phyloP scores from a whole-genome alignment of 1,284 basidiomycete species.

The Fomitiporia mediterranea region DNA sequence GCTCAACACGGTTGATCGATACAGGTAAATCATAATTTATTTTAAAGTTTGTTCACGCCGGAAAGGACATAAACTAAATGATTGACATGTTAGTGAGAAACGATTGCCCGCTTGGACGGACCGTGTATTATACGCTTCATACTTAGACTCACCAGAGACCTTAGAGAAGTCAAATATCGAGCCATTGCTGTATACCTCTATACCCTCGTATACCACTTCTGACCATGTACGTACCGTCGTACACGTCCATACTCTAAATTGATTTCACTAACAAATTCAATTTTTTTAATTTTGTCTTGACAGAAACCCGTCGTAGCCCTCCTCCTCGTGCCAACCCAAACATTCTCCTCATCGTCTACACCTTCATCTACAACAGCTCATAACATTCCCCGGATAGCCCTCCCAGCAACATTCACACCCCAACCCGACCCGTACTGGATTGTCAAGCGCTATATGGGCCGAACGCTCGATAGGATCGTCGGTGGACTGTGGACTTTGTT shows the following conservation, averaged over 20 bases:
- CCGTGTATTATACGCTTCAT: slow-evolving; percentile 82
- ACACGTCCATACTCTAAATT: not conserved
- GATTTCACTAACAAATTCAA: not conserved
- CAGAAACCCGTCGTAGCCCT: slow-evolving; percentile 71
- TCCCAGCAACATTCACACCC: slow-evolving; percentile 44
- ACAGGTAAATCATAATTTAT: slow-evolving; percentile 49
- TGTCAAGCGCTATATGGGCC: slow-evolving; percentile 60
- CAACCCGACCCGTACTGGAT: slow-evolving; percentile 46
- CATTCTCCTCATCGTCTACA: slow-evolving; percentile 26
- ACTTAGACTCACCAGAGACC: slow-evolving; percentile 58
- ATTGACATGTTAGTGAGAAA: slow-evolving; percentile 46
- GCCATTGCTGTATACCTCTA: slow-evolving; percentile 67
- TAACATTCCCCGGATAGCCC: not conserved
- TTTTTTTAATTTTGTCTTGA: not conserved
- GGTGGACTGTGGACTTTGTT: slow-evolving; percentile 75
- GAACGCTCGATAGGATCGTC: slow-evolving; percentile 62
- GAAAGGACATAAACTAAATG: slow-evolving; percentile 1
- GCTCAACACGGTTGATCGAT: slow-evolving; percentile 74
- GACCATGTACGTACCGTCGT: slow-evolving; percentile 52
- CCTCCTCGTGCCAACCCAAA: slow-evolving; percentile 46
- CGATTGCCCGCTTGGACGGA: slow-evolving; percentile 94
- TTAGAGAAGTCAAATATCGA: slow-evolving; percentile 51
- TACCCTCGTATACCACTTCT: slow-evolving; percentile 72
- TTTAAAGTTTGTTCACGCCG: not conserved
- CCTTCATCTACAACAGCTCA: slow-evolving; percentile 19